These are phyloP conservation scores for Dendrocalamus latiflorus DNA, from an alignment of 202 grass and related monocot species.

Conservation along the genomic window DNA sequence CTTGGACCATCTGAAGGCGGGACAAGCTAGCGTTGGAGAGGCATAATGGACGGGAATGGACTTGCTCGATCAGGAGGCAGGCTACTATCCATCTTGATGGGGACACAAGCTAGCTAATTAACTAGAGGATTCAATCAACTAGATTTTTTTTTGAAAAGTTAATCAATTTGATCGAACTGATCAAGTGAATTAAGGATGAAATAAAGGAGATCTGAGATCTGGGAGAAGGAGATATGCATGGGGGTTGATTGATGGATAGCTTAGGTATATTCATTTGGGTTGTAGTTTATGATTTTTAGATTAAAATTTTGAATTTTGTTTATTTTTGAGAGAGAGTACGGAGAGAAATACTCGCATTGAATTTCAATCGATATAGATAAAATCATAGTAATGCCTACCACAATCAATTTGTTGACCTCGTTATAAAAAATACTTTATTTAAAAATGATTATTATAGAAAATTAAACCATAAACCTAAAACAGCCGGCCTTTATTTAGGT, in stretches of 20 bases:
- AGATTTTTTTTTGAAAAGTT: no score
- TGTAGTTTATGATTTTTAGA: no score
- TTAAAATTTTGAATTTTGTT: no score
- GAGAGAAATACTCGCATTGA: no score
- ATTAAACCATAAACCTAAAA: no score
- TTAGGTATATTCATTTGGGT: no score
- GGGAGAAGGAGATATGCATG: background rate
- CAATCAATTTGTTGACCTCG: no score
- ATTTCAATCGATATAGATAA: no score
- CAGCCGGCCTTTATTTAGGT: background rate
- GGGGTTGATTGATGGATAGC: background rate
- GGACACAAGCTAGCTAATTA: background rate
- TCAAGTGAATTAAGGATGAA: background rate
- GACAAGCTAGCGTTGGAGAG: background rate
- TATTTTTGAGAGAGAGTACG: no score
- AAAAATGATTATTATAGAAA: no score
- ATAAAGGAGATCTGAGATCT: conserved; percentile 24
- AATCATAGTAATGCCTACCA: no score
- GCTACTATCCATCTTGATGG: background rate
- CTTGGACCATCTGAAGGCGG: background rate
- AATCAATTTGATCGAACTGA: background rate
- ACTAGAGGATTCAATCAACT: background rate
- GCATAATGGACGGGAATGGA: background rate
- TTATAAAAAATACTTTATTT: no score
- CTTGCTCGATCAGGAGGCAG: background rate